Percentiles rank a stretch among this genome's conserved stretches.
Evolutionary conservation across 352 stramenopile genomes (phyloP).

Genomic region (Phytophthora citricola): DNA sequence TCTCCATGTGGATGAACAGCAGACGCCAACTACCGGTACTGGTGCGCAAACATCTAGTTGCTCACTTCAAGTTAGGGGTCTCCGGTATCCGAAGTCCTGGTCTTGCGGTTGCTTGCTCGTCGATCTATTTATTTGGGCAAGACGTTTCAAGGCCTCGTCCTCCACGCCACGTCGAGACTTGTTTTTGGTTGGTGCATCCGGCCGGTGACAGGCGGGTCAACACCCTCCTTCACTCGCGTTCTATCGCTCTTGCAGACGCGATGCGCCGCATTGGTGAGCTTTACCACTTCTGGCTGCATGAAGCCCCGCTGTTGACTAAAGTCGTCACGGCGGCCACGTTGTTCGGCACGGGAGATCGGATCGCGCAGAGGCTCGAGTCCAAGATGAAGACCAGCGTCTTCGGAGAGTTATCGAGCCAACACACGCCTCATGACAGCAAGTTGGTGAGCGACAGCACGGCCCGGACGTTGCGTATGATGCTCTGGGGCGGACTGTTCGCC

Average conservation of each 20-base stretch:
- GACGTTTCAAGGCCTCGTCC: slow-evolving; percentile 9
- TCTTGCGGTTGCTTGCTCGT: not conserved
- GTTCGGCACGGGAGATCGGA: slow-evolving; percentile 57
- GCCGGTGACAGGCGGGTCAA: not conserved
- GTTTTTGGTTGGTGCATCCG: not conserved
- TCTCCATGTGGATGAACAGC: not conserved
- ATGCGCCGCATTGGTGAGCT: slow-evolving; percentile 38
- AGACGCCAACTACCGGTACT: too few species aligned
- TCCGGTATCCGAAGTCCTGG: not conserved
- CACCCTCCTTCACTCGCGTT: slow-evolving; percentile 2
- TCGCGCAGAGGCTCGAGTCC: slow-evolving; percentile 47
- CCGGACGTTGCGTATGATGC: slow-evolving; percentile 74
- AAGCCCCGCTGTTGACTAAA: slow-evolving; percentile 64
- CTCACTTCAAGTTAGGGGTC: not conserved
- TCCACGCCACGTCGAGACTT: slow-evolving; percentile 1
- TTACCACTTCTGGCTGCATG: slow-evolving; percentile 54
- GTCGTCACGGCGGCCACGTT: slow-evolving; percentile 53
- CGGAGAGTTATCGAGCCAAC: slow-evolving; percentile 15
- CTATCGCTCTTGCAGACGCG: not conserved
- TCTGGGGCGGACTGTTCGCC: slow-evolving; percentile 85
- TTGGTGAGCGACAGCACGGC: slow-evolving; percentile 23
- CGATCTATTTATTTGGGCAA: slow-evolving; percentile 8
- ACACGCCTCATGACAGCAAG: not conserved
- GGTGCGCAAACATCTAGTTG: too few species aligned
- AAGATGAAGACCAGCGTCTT: slow-evolving; percentile 8